Evolutionary conservation across 2,329 filamentous ascomycete genomes (phyloP).

Genomic region (Huntiella omanensis): DNA sequence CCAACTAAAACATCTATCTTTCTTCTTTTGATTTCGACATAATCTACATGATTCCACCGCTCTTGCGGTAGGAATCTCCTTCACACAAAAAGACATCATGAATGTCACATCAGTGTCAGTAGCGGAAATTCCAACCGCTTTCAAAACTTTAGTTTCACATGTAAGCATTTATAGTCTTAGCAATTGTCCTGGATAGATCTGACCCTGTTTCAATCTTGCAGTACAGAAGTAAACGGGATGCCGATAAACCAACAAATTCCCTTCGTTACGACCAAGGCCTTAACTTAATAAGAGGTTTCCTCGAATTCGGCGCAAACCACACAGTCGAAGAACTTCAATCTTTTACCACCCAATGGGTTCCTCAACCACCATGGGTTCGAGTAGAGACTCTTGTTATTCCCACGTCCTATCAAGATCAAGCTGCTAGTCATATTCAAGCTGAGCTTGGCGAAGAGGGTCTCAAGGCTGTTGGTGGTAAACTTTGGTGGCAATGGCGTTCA

Average conservation of each 20-base stretch:
- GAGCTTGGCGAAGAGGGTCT: constrained; percentile 67
- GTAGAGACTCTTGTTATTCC: constrained; percentile 51
- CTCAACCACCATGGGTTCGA: constrained; percentile 72
- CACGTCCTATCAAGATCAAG: constrained; percentile 39
- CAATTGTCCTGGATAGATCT: background rate
- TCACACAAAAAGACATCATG: constrained; percentile 22
- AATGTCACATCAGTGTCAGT: constrained; percentile 59
- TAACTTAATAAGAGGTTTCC: constrained; percentile 68
- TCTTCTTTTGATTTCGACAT: constrained; percentile 3
- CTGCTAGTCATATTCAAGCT: constrained; percentile 47
- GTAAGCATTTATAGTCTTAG: constrained; percentile 27
- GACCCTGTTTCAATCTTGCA: constrained; percentile 19
- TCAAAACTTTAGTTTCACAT: constrained; percentile 75
- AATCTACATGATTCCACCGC: background rate
- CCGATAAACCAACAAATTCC: constrained; percentile 71
- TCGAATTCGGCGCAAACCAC: constrained; percentile 69
- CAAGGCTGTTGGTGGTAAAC: constrained; percentile 55
- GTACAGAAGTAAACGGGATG: constrained; percentile 51
- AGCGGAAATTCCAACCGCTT: constrained; percentile 71
- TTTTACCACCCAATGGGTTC: constrained; percentile 85
- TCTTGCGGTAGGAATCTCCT: background rate
- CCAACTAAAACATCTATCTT: background rate
- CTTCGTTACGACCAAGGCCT: constrained; percentile 90
- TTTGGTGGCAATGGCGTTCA: constrained; percentile 81
- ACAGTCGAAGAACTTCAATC: constrained; percentile 84